Conservation (phyloP, 306 rosid species). For the Chamaecrista fasciculata region DNA sequence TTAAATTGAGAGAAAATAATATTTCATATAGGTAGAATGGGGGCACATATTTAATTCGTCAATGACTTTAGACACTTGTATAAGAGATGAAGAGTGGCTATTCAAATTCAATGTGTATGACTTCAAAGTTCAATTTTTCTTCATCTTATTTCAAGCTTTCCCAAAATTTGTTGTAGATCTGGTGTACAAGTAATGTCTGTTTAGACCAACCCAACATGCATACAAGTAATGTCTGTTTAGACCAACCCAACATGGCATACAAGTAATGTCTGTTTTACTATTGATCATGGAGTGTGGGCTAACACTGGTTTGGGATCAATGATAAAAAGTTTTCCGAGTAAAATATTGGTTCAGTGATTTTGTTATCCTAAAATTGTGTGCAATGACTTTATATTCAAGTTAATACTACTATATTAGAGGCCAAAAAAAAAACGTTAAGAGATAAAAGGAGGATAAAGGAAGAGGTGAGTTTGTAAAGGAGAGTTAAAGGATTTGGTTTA, state of each 20-base stretch:
- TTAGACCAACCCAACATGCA: too few species aligned
- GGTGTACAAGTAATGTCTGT: neutral
- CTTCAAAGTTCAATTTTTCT: neutral
- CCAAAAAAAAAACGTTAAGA: too few species aligned
- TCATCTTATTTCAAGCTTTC: neutral
- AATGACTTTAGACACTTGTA: neutral
- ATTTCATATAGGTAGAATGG: neutral
- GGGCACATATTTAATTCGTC: conserved; percentile 7
- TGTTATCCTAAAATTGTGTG: neutral
- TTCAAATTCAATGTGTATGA: neutral
- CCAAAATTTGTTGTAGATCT: neutral
- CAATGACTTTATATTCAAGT: neutral
- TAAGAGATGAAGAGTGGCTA: neutral
- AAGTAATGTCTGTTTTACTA: too few species aligned
- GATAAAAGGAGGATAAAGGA: too few species aligned
- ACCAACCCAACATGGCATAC: too few species aligned
- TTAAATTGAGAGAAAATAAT: neutral
- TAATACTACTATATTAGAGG: too few species aligned
- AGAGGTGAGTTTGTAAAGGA: too few species aligned
- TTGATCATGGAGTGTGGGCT: too few species aligned
- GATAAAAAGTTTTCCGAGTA: neutral
- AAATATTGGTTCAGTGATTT: neutral
- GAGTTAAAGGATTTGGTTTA: too few species aligned
- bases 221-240: too few species aligned
- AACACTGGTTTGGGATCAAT: neutral